Percentiles rank a stretch among this genome's conserved stretches.
These are phyloP conservation scores for Protomyces inouyei DNA, from an alignment of 1,139 yeast genomes.

Conservation along the genomic window DNA sequence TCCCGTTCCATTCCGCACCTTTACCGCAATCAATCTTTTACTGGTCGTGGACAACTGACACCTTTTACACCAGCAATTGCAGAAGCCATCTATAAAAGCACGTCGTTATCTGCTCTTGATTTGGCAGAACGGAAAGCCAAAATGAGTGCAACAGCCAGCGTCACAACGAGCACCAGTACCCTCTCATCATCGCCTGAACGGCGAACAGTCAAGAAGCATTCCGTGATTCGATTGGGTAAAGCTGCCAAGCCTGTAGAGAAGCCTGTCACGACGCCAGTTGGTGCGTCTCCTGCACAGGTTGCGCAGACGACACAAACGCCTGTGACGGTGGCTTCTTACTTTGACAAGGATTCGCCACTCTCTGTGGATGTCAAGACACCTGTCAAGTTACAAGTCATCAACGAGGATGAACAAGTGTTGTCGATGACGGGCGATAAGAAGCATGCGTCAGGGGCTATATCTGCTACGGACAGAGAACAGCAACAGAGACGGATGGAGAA, in stretches of 20 bases:
- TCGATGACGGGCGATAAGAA: neutral
- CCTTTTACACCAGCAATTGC: constrained; percentile 57
- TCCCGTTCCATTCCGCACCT: constrained; percentile 21
- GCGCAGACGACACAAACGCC: neutral
- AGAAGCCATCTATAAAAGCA: constrained; percentile 53
- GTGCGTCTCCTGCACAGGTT: neutral
- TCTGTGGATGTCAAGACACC: neutral
- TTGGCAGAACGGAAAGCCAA: constrained; percentile 18
- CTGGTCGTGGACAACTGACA: constrained; percentile 24
- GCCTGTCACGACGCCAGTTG: neutral
- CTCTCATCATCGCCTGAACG: constrained; percentile 7
- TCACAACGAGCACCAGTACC: neutral
- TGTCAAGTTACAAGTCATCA: neutral
- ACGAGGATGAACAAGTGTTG: neutral
- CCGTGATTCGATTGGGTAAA: constrained; percentile 3
- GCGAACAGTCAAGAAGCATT: constrained; percentile 8
- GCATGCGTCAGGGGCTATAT: neutral
- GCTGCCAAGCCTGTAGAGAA: neutral
- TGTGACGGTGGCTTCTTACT: neutral
- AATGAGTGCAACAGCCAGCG: neutral
- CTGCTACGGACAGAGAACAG: neutral
- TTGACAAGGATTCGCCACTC: neutral
- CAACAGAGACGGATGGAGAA: neutral
- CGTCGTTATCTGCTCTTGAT: constrained; percentile 32
- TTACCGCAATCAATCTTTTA: constrained; percentile 18